A percentile compares a stretch with the other conserved stretches of the same genome.
phyloP scores from a whole-genome alignment of 1,284 basidiomycete species.

The Fomitopsis betulina region DNA sequence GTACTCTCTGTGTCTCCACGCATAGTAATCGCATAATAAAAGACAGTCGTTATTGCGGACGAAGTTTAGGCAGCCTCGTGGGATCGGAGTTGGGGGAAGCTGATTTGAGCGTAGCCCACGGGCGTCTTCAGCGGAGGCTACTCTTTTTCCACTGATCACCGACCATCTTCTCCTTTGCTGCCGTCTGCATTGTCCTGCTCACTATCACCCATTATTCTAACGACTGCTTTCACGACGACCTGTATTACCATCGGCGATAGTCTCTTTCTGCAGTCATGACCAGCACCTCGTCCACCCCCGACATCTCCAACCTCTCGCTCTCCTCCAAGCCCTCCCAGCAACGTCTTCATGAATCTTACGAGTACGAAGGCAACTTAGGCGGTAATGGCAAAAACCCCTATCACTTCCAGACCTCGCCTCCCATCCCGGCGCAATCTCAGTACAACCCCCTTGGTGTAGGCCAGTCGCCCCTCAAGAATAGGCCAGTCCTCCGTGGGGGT shows the following conservation, averaged over 20 bases:
- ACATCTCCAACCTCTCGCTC: conserved; percentile 72
- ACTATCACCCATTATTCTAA: conserved; percentile 20
- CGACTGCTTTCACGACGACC: conserved; percentile 18
- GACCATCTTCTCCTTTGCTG: conserved; percentile 20
- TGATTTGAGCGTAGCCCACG: not conserved
- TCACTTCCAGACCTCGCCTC: conserved; percentile 65
- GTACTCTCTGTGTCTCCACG: too few relatives aligned
- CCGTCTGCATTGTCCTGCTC: conserved; percentile 19
- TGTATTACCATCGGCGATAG: conserved; percentile 20
- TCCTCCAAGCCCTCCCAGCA: conserved; percentile 55
- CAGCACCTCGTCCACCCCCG: conserved; percentile 61
- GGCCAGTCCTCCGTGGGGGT: conserved; percentile 53
- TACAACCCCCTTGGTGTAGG: conserved; percentile 56
- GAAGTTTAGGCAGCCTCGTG: not conserved
- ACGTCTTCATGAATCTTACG: conserved; percentile 81
- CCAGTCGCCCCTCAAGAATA: conserved; percentile 70
- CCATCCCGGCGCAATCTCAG: conserved; percentile 57
- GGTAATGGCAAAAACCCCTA: conserved; percentile 52
- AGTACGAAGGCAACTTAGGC: conserved; percentile 60
- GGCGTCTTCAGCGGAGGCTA: conserved; percentile 13
- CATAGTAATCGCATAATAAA: not conserved
- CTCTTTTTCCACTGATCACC: conserved; percentile 19
- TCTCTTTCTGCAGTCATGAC: conserved; percentile 51
- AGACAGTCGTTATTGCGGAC: too few relatives aligned
- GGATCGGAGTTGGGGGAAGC: conserved; percentile 1